Conservation (phyloP, 1,284 basidiomycete species). For the Tilletia walkeri region DNA sequence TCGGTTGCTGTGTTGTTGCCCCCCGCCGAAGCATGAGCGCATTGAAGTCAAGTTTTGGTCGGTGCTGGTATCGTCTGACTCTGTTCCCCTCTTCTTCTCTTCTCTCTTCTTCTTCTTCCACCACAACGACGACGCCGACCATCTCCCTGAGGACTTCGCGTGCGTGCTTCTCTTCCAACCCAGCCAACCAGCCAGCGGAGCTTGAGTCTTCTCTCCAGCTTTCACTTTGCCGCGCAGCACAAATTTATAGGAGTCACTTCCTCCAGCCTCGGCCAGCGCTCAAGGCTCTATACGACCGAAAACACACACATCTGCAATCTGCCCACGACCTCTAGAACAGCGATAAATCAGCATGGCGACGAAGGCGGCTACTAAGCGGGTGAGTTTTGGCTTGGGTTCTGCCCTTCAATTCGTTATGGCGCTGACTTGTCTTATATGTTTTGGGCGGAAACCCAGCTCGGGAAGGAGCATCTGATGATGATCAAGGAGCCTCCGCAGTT, state of each 20-base stretch:
- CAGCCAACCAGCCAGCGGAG: background rate
- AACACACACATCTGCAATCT: no score
- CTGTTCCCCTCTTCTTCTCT: background rate
- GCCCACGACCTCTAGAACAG: no score
- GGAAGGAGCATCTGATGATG: conserved; percentile 88
- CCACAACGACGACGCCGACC: background rate
- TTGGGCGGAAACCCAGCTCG: conserved; percentile 61
- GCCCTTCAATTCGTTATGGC: conserved; percentile 16
- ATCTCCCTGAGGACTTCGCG: background rate
- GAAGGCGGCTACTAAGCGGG: conserved; percentile 19
- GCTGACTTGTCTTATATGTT: conserved; percentile 18
- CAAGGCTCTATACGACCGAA: no score
- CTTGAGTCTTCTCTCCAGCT: no score
- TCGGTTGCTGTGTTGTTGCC: no score
- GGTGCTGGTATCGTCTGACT: background rate
- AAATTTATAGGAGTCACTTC: no score
- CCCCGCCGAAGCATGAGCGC: no score
- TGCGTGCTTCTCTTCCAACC: background rate
- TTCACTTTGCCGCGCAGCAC: no score
- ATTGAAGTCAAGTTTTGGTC: background rate
- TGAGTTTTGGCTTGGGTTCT: background rate
- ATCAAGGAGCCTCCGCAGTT: conserved; percentile 89
- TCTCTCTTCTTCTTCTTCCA: background rate
- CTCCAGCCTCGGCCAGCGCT: no score
- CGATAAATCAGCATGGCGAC: conserved; percentile 10